Conservation (phyloP, 192 early-diverging fungal species). For the Rhizophagus sp. region DNA sequence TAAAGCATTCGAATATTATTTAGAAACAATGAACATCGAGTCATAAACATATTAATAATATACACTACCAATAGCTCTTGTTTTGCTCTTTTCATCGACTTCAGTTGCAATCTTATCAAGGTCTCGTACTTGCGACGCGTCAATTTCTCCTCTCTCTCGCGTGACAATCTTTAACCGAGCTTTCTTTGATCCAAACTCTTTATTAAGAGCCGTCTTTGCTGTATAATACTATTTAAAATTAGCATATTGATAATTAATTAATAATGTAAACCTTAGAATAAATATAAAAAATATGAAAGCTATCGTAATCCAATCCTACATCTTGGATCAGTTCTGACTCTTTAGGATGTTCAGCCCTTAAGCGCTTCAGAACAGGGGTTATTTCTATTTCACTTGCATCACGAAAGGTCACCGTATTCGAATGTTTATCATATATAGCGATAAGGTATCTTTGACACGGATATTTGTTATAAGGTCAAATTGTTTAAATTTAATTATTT, state of each 20-base stretch:
- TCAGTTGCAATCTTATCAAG: constrained; percentile 44
- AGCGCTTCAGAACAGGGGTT: constrained; percentile 51
- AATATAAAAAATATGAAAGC: not conserved
- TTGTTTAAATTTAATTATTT: not conserved
- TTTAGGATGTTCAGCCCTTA: constrained; percentile 63
- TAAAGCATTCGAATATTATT: not conserved
- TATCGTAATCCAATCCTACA: not conserved
- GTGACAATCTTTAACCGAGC: constrained; percentile 41
- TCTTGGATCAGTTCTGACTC: not conserved
- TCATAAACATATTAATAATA: not conserved
- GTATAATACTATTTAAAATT: constrained; percentile 46
- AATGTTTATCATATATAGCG: constrained; percentile 74
- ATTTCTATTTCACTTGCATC: constrained; percentile 67
- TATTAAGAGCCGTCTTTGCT: constrained; percentile 80
- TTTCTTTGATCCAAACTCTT: constrained; percentile 94
- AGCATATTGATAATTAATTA: too few relatives aligned
- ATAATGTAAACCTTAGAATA: not conserved
- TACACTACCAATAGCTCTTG: constrained; percentile 60
- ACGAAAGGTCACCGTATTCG: constrained; percentile 68
- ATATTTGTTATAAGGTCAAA: not conserved
- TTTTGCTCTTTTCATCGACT: constrained; percentile 28
- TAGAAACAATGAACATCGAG: not conserved
- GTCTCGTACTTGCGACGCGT: not conserved
- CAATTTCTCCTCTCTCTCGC: constrained; percentile 13
- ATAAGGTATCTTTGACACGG: constrained; percentile 64